Evolutionary conservation across 805 yeast genomes (phyloP).

Genomic region (Nakazawaea ernobii): DNA sequence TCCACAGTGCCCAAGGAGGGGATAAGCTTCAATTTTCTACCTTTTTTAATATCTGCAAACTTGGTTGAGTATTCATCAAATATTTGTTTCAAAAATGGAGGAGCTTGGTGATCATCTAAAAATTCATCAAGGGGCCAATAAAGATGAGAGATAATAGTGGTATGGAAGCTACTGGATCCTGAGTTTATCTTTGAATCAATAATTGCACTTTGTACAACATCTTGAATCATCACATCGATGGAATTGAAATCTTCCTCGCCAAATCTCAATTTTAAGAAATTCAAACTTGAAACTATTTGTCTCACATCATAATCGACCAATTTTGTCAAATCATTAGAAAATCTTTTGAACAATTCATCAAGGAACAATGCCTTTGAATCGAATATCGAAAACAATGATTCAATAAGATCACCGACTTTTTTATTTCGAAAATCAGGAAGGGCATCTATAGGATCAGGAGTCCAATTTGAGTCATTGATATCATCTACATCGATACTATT

Average conservation of each 20-base stretch:
- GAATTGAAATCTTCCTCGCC: conserved; percentile 62
- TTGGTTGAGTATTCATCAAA: conserved; percentile 37
- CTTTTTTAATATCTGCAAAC: conserved; percentile 43
- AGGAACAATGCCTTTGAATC: conserved; percentile 65
- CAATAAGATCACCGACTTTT: conserved; percentile 61
- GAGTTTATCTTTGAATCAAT: conserved; percentile 34
- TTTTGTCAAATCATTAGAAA: conserved; percentile 51
- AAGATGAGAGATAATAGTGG: conserved; percentile 64
- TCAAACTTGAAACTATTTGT: conserved; percentile 37
- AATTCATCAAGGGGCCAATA: conserved; percentile 67
- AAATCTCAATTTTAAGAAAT: conserved; percentile 54
- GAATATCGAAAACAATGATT: conserved; percentile 64
- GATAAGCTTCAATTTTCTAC: conserved; percentile 52
- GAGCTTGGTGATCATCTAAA: conserved; percentile 42
- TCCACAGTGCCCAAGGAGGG: conserved; percentile 59
- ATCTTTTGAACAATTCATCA: conserved; percentile 54
- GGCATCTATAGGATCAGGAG: conserved; percentile 86
- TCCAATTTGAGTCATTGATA: conserved; percentile 53
- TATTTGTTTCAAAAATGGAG: conserved; percentile 26
- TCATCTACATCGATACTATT: conserved; percentile 30
- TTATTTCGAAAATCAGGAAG: conserved; percentile 73
- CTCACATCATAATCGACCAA: conserved; percentile 33
- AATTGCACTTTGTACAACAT: conserved; percentile 51
- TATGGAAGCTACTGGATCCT: conserved; percentile 31
- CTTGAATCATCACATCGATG: conserved; percentile 80